phyloP scores from a whole-genome alignment of 2,329 filamentous ascomycete genomes.

The Paracamarosporium sp. region DNA sequence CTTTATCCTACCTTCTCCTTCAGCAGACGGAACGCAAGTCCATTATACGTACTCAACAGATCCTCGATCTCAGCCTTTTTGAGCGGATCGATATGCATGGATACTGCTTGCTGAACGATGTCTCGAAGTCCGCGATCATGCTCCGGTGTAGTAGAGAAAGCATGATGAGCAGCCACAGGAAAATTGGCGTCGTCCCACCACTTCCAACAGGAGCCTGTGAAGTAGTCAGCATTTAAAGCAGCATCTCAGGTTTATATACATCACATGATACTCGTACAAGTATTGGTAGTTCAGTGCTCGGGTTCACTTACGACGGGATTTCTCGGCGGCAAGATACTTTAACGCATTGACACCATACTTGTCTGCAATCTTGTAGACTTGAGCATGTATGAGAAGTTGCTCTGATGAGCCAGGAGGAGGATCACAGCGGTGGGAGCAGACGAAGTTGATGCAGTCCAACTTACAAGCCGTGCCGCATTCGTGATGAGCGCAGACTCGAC shows the following conservation, averaged over 20 bases:
- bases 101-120: constrained; percentile 28
- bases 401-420: not conserved
- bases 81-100: constrained; percentile 17
- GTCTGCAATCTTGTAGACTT: too few relatives aligned
- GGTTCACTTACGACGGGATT: constrained; percentile 9
- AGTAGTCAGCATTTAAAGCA: not conserved
- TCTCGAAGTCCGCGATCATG: constrained; percentile 35
- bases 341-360: constrained; percentile 15
- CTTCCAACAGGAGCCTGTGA: not conserved
- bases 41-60: not conserved
- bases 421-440: not conserved
- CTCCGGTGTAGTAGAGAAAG: constrained; percentile 29
- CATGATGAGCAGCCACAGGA: constrained; percentile 27
- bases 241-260: not conserved
- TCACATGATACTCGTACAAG: too few relatives aligned
- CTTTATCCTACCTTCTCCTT: too few relatives aligned
- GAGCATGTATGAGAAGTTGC: too few relatives aligned
- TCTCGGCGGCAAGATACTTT: constrained; percentile 8
- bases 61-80: constrained; percentile 4
- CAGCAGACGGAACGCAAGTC: too few relatives aligned
- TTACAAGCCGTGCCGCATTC: not conserved
- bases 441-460: not conserved
- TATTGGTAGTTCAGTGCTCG: too few relatives aligned
- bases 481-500: not conserved
- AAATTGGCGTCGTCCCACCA: constrained; percentile 27